These are phyloP conservation scores for Rugonectria rugulosa DNA, from an alignment of 2,329 filamentous ascomycete genomes.

Conservation along the genomic window DNA sequence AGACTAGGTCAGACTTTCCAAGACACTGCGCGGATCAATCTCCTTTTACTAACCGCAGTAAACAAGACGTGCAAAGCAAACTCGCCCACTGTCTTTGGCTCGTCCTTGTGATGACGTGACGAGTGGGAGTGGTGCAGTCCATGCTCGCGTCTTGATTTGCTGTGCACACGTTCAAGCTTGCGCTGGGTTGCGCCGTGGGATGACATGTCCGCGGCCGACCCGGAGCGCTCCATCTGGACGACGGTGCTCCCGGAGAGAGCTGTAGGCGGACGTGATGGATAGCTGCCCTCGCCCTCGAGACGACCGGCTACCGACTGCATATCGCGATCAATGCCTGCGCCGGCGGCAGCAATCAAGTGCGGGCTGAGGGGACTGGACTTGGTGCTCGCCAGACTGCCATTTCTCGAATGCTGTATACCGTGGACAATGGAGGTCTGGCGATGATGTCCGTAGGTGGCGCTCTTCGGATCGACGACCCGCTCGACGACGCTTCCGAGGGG, in stretches of 20 bases:
- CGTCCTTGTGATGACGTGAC: slow-evolving; percentile 72
- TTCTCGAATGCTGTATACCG: slow-evolving; percentile 91
- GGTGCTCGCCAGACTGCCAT: slow-evolving; percentile 84
- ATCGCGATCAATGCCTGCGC: slow-evolving; percentile 63
- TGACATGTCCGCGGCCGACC: slow-evolving; percentile 55
- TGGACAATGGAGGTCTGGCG: slow-evolving; percentile 97
- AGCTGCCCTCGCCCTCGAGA: slow-evolving; percentile 52
- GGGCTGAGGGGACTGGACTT: slow-evolving; percentile 87
- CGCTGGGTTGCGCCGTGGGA: slow-evolving; percentile 55
- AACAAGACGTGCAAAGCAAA: slow-evolving; percentile 97
- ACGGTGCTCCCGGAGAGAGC: slow-evolving; percentile 52
- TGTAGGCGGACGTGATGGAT: slow-evolving; percentile 54
- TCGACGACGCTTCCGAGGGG: slow-evolving; percentile 55
- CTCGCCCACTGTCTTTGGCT: slow-evolving; percentile 94
- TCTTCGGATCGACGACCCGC: slow-evolving; percentile 63
- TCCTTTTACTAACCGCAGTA: slow-evolving; percentile 72
- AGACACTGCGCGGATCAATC: neutral
- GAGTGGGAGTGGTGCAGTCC: slow-evolving; percentile 80
- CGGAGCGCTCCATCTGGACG: slow-evolving; percentile 53
- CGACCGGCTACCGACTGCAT: slow-evolving; percentile 55
- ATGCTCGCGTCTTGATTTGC: slow-evolving; percentile 75
- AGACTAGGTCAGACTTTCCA: slow-evolving; percentile 24
- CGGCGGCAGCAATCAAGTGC: slow-evolving; percentile 79
- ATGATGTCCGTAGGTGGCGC: slow-evolving; percentile 79
- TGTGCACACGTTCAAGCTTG: slow-evolving; percentile 68